These are phyloP conservation scores for Thelephora aurantiotincta DNA, from an alignment of 768 basidiomycete species.

Conservation along the genomic window DNA sequence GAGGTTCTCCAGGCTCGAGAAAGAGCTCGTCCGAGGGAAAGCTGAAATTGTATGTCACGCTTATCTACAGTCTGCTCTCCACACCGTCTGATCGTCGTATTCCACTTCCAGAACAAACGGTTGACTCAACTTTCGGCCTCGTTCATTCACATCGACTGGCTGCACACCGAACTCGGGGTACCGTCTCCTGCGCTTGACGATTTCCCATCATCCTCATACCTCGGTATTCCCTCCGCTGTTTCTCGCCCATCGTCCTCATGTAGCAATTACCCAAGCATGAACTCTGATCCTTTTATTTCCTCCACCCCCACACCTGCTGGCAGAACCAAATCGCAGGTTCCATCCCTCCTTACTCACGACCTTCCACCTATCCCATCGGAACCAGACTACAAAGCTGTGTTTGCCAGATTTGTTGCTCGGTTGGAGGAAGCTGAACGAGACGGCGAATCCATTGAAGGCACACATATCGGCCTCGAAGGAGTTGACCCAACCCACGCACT, in stretches of 20 bases:
- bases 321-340: conserved; percentile 15
- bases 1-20: conserved; percentile 67
- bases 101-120: conserved; percentile 44
- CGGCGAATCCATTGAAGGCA: conserved; percentile 26
- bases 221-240: conserved; percentile 12
- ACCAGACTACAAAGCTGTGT: conserved; percentile 39
- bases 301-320: conserved; percentile 21
- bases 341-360: conserved; percentile 21
- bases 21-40: conserved; percentile 74
- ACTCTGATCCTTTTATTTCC: conserved; percentile 23
- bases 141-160: conserved; percentile 69
- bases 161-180: conserved; percentile 74
- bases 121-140: conserved; percentile 45
- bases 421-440: conserved; percentile 40
- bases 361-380: conserved; percentile 13
- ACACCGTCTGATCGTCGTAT: not conserved
- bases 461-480: conserved; percentile 46
- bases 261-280: conserved; percentile 12
- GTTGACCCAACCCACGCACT: conserved; percentile 70
- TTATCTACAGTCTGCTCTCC: not conserved
- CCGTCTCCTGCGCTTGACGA: conserved; percentile 42
- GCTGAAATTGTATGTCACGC: conserved; percentile 58
- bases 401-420: conserved; percentile 47
- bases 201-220: conserved; percentile 19
- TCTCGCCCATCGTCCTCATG: conserved; percentile 18